Evolutionary conservation across 1,139 yeast species (phyloP).

Genomic region (Blastobotrys buckinghamii): DNA sequence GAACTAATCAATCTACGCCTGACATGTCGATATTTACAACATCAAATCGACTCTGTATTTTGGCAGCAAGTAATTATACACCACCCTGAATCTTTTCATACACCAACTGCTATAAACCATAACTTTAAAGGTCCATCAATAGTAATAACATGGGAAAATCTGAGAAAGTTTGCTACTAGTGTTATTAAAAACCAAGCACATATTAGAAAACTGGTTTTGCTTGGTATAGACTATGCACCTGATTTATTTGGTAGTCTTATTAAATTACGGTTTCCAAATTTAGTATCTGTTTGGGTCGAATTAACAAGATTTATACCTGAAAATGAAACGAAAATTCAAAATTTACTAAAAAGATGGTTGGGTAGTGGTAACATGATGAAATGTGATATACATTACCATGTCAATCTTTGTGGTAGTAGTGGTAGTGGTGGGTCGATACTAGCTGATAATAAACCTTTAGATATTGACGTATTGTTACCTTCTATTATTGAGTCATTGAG

Average conservation of each 20-base stretch:
- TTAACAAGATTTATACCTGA: no score
- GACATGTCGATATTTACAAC: not conserved
- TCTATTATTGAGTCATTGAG: not conserved
- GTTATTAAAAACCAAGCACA: not conserved
- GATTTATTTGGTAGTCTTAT: not conserved
- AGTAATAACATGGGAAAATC: not conserved
- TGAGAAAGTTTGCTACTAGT: not conserved
- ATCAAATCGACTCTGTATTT: not conserved
- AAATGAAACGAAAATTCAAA: not conserved
- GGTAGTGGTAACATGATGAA: not conserved
- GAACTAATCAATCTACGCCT: not conserved
- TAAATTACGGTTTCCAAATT: not conserved
- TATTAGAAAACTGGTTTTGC: not conserved
- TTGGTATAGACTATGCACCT: not conserved
- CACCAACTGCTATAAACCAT: not conserved
- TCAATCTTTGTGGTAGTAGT: not conserved
- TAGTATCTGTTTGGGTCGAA: not conserved
- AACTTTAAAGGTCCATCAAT: not conserved
- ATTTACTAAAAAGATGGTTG: not conserved
- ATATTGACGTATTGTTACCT: not conserved
- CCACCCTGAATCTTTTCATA: not conserved
- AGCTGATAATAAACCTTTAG: not conserved
- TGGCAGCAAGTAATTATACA: not conserved
- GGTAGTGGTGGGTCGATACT: not conserved
- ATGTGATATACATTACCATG: not conserved